phyloP scores from a whole-genome alignment of 75 land plant genomes.

The Pseudotsuga menziesii region DNA sequence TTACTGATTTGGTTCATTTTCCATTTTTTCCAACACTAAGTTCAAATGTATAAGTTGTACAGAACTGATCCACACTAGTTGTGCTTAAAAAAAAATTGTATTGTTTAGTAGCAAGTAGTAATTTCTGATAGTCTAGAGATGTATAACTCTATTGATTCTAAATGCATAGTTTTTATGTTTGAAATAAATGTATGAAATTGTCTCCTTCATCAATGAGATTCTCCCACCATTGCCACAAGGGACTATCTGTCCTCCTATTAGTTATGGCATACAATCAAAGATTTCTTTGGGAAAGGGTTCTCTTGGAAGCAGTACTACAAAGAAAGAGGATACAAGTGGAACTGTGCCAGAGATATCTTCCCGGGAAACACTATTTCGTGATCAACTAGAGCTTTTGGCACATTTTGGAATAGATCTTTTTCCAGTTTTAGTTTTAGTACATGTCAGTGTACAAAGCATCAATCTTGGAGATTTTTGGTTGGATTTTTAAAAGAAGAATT shows the following conservation, averaged over 20 bases:
- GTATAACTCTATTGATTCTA: too few species aligned
- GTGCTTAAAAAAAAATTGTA: too few species aligned
- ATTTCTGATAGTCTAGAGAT: too few species aligned
- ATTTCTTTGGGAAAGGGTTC: neutral
- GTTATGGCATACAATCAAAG: too few species aligned
- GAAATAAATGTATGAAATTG: slow-evolving; percentile 48
- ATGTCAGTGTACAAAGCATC: slow-evolving; percentile 21
- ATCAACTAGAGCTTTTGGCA: slow-evolving; percentile 38
- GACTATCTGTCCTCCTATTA: neutral
- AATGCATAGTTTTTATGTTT: neutral
- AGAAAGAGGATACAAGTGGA: neutral
- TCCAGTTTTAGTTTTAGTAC: slow-evolving; percentile 48
- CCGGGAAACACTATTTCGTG: slow-evolving; percentile 38
- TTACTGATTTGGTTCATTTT: too few species aligned
- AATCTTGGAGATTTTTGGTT: neutral
- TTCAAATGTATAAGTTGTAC: too few species aligned
- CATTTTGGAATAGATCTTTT: slow-evolving; percentile 60
- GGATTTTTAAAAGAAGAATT: neutral
- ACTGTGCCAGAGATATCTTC: slow-evolving; percentile 8
- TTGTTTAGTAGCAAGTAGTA: too few species aligned
- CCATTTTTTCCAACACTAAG: too few species aligned
- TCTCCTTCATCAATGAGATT: slow-evolving; percentile 56
- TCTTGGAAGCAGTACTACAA: neutral
- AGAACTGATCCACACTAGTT: too few species aligned
- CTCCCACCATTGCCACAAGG: slow-evolving; percentile 31